Percentiles rank a stretch among this genome's conserved stretches.
Conservation (phyloP, 805 yeast genomes). For the Nakazawaea populi region DNA sequence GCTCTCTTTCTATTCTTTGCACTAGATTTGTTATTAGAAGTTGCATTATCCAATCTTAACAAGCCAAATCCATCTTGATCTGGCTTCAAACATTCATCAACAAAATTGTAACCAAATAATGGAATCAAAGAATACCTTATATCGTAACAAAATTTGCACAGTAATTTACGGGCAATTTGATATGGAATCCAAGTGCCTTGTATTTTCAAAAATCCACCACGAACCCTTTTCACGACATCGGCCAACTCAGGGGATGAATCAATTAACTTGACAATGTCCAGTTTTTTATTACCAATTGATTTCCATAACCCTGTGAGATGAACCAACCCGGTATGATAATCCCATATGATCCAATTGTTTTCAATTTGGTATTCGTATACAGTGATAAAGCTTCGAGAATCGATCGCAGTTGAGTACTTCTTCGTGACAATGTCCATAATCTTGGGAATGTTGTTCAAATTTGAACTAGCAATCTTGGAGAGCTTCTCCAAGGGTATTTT, state of each 20-base stretch:
- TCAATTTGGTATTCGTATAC: slow-evolving; percentile 69
- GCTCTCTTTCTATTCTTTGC: neutral
- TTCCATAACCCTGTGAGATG: slow-evolving; percentile 90
- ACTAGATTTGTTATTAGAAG: neutral
- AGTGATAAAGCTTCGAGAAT: slow-evolving; percentile 61
- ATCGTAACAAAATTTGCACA: slow-evolving; percentile 69
- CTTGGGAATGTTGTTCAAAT: slow-evolving; percentile 17
- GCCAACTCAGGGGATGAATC: slow-evolving; percentile 63
- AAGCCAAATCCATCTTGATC: slow-evolving; percentile 60
- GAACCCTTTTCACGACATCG: slow-evolving; percentile 59
- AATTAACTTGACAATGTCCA: slow-evolving; percentile 68
- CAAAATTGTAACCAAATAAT: slow-evolving; percentile 68
- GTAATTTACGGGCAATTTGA: slow-evolving; percentile 59
- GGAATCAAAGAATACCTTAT: slow-evolving; percentile 76
- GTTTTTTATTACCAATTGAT: slow-evolving; percentile 59
- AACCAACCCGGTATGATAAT: slow-evolving; percentile 76
- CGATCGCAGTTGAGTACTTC: slow-evolving; percentile 68
- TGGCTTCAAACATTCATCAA: slow-evolving; percentile 54
- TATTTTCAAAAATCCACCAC: slow-evolving; percentile 88
- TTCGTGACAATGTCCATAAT: slow-evolving; percentile 22
- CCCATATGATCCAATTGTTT: slow-evolving; percentile 81
- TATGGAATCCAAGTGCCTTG: slow-evolving; percentile 94
- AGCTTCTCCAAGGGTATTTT: slow-evolving; percentile 12
- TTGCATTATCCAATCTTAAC: slow-evolving; percentile 32
- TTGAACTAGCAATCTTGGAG: slow-evolving; percentile 16